Evolutionary conservation across 2,329 filamentous ascomycete species (phyloP), one percentile per base, ranked within the genome.

Genomic region (Monosporascus ibericus): DNA sequence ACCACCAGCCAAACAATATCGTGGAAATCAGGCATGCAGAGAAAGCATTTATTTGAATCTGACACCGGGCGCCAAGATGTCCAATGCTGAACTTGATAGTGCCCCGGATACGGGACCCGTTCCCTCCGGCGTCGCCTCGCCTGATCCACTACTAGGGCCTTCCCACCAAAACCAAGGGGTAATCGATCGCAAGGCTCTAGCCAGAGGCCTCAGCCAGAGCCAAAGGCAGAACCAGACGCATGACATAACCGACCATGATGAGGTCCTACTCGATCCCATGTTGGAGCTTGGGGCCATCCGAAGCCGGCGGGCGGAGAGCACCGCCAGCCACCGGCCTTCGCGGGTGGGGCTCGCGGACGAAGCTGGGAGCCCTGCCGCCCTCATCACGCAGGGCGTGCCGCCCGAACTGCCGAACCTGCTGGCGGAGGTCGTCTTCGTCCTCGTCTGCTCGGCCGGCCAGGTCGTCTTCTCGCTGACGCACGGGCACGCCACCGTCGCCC

Each of bases 391-490:
- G 54, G 69, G 69, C 15, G 53, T 66, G 2, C 72, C 73, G 1
- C 65, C 69, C 0, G 72, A 75, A 55, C 58, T 75, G 6, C 57
- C 63, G 22, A 74, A 64, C 50, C 64, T 75, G 3, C 63, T 67
- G 2, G 64, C 70, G 0, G 72, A 75, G 49, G 56, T 74, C 27
- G 55, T 73, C 22, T 66, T 74, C 46, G 63, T 75, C 6, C 62
- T 68, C 11, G 68, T 73, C 39, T 75, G 72, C 58, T 72, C 70
- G 3, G 69, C 68, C 14, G 71, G 72, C 1, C 65, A 75, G 44
- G 63, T 75, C 54, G 65, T 75, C 11, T 75, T 74, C 55, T 66
- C 71, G 2, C 68, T 74, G 52, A 63, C 72, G 5, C 60, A 72
- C 18, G 72, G 73, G 1, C 68, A 75, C 51, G 67, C 73, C 54